Percentiles rank a stretch among this genome's conserved stretches.
These are phyloP conservation scores for Neotropicomus parvogracilis DNA, from an alignment of 1,284 basidiomycete species.

Conservation along the genomic window DNA sequence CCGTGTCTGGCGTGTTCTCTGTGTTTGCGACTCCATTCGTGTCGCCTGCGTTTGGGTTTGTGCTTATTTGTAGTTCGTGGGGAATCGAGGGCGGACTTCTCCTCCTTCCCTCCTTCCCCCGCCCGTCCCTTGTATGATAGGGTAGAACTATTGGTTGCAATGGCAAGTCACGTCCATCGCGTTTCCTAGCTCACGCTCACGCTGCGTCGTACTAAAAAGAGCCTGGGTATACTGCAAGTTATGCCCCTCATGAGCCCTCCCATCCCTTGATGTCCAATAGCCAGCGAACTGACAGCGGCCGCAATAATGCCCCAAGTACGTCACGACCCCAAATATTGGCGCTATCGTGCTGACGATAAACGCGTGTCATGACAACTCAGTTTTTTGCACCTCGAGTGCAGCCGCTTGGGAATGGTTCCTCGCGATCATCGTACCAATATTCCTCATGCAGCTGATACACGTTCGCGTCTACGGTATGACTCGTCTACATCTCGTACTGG, in stretches of 20 bases:
- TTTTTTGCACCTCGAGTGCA: constrained; percentile 44
- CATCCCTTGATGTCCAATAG: too few relatives aligned
- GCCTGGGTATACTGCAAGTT: too few relatives aligned
- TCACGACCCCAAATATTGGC: too few relatives aligned
- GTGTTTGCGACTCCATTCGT: constrained; percentile 45
- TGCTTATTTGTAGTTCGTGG: constrained; percentile 39
- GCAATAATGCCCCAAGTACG: constrained; percentile 41
- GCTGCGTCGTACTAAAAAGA: constrained; percentile 28
- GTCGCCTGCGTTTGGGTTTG: constrained; percentile 52
- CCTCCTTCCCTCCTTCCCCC: too few relatives aligned
- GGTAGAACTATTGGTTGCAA: constrained; percentile 55
- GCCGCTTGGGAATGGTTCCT: constrained; percentile 52
- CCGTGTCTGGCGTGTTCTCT: constrained; percentile 52
- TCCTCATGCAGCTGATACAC: constrained; percentile 42
- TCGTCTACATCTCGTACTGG: not conserved
- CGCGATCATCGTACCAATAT: constrained; percentile 47
- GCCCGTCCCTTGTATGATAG: constrained; percentile 22
- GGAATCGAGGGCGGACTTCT: too few relatives aligned
- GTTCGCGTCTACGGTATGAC: constrained; percentile 46
- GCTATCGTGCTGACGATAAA: too few relatives aligned
- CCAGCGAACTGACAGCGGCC: constrained; percentile 44
- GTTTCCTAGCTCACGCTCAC: constrained; percentile 2
- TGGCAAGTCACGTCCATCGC: constrained; percentile 34
- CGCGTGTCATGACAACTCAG: constrained; percentile 13
- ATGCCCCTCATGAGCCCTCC: too few relatives aligned